phyloP scores from a whole-genome alignment of 768 basidiomycete genomes.

The Hortiboletus flavorubellus region DNA sequence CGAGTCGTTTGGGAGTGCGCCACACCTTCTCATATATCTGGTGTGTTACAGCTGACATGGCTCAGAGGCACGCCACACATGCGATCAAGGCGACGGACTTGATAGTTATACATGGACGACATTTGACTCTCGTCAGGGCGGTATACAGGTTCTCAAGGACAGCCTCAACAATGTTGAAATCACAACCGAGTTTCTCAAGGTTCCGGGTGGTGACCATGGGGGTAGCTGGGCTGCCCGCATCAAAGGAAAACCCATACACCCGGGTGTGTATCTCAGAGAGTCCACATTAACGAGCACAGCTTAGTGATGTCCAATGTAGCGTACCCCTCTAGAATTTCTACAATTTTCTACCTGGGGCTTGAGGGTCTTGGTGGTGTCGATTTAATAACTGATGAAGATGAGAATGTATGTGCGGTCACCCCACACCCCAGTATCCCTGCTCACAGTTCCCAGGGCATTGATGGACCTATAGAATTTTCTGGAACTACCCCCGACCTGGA shows the following conservation, averaged over 20 bases:
- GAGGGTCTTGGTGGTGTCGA: slow-evolving; percentile 84
- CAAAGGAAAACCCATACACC: slow-evolving; percentile 70
- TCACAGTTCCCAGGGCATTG: slow-evolving; percentile 56
- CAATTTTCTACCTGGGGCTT: slow-evolving; percentile 83
- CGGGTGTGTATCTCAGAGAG: slow-evolving; percentile 37
- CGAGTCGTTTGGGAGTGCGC: slow-evolving; percentile 62
- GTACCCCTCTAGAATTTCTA: slow-evolving; percentile 61
- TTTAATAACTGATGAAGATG: slow-evolving; percentile 72
- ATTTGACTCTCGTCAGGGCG: slow-evolving; percentile 83
- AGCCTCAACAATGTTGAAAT: slow-evolving; percentile 79
- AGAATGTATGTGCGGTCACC: slow-evolving; percentile 52
- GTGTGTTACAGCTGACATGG: neutral
- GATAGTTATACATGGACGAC: slow-evolving; percentile 83
- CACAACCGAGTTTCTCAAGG: slow-evolving; percentile 81
- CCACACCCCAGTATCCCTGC: neutral
- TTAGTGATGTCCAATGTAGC: slow-evolving; percentile 22
- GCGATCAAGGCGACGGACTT: slow-evolving; percentile 83
- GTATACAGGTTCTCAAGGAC: slow-evolving; percentile 82
- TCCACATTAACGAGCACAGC: slow-evolving; percentile 21
- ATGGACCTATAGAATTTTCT: slow-evolving; percentile 63
- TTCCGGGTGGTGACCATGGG: slow-evolving; percentile 74
- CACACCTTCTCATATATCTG: slow-evolving; percentile 1
- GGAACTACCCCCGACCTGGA: slow-evolving; percentile 79
- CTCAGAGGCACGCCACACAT: slow-evolving; percentile 76
- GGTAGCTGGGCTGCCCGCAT: slow-evolving; percentile 89